A percentile compares a stretch with the other conserved stretches of the same genome.
These are phyloP conservation scores for Gardenia jasminoides DNA, from an alignment of 257 asterid species.

Conservation along the genomic window DNA sequence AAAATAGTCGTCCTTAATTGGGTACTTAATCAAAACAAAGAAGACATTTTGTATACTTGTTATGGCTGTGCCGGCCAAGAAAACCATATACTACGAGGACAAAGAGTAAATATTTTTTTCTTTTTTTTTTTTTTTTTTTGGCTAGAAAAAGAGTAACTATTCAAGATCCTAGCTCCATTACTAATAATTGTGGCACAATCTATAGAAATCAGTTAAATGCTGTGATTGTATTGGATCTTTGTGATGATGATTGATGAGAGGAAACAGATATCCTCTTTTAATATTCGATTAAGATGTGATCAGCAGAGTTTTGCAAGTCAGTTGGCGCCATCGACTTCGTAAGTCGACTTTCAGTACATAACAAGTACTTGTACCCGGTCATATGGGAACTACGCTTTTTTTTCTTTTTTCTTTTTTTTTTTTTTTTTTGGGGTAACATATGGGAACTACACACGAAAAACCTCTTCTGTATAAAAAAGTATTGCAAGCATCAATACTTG, in stretches of 20 bases:
- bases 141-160: neutral
- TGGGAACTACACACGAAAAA: neutral
- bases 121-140: too few relatives aligned
- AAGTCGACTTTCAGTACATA: neutral
- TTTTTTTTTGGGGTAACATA: too few relatives aligned
- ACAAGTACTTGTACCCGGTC: neutral
- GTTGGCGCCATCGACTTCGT: neutral
- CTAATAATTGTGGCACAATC: neutral
- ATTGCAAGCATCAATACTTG: neutral
- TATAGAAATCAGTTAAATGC: neutral
- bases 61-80: constrained; percentile 14
- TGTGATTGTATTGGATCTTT: neutral
- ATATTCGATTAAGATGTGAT: neutral
- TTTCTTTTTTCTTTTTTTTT: too few relatives aligned
- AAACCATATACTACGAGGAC: constrained; percentile 5
- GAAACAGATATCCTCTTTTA: neutral
- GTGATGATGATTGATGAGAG: neutral
- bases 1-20: neutral
- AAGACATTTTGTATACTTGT: neutral
- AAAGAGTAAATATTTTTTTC: neutral
- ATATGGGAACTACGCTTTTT: neutral
- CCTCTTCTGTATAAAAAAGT: neutral
- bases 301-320: neutral
- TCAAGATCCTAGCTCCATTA: neutral
- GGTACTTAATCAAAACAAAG: neutral